Percentiles rank a stretch among this genome's conserved stretches.
These are phyloP conservation scores for Diaporthe velutina DNA, from an alignment of 2,329 filamentous ascomycete species.

Conservation along the genomic window DNA sequence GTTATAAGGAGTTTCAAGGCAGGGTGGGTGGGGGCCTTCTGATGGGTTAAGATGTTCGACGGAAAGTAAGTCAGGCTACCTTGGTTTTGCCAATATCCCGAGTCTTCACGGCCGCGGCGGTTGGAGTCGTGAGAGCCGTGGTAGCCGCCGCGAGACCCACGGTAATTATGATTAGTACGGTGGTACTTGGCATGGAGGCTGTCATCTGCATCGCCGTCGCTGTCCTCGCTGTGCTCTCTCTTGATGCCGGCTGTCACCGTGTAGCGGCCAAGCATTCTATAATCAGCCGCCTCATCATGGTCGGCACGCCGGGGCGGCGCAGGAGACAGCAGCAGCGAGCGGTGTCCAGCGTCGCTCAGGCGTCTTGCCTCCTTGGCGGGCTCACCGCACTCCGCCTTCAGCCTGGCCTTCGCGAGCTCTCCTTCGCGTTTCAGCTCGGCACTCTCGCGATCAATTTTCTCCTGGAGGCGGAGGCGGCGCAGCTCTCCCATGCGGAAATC, in stretches of 20 bases:
- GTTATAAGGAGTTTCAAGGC: not conserved
- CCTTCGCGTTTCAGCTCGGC: slow-evolving; percentile 1
- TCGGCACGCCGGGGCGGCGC: not conserved
- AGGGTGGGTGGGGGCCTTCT: too few species aligned
- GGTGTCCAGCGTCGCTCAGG: too few species aligned
- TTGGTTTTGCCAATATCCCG: not conserved
- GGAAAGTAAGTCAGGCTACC: not conserved
- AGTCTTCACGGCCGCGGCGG: not conserved
- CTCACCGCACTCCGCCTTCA: not conserved
- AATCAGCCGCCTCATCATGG: not conserved
- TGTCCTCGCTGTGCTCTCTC: not conserved
- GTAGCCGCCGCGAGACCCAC: not conserved
- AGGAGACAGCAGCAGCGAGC: not conserved
- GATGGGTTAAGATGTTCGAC: too few species aligned
- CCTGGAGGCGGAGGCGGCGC: slow-evolving; percentile 16
- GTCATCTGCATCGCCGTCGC: not conserved
- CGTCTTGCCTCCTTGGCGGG: not conserved
- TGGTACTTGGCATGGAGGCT: not conserved
- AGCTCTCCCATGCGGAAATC: slow-evolving; percentile 11
- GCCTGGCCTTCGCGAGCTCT: not conserved
- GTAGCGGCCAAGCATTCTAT: not conserved
- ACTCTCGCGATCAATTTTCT: slow-evolving; percentile 15
- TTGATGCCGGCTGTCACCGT: not conserved
- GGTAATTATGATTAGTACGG: not conserved
- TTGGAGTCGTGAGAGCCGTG: not conserved